These are phyloP conservation scores for Mikania micrantha DNA, from an alignment of 129 eudicot species.

Conservation along the genomic window DNA sequence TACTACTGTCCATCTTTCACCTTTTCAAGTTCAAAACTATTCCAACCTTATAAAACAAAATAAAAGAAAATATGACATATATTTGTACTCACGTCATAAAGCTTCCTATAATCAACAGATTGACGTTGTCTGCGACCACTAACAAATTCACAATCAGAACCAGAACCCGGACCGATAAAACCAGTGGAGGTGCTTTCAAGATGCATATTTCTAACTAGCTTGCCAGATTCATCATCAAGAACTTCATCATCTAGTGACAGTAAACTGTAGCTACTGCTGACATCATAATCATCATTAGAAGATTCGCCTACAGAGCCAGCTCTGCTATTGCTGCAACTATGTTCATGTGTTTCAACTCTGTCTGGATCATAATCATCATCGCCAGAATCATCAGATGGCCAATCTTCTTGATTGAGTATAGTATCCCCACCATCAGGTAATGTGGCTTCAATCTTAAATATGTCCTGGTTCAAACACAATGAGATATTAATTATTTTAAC, in stretches of 20 bases:
- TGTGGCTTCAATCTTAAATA: conserved; percentile 81
- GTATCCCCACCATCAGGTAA: conserved; percentile 62
- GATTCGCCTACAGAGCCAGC: conserved; percentile 40
- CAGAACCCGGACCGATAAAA: conserved; percentile 25
- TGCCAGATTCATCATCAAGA: conserved; percentile 21
- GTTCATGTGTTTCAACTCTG: conserved; percentile 35
- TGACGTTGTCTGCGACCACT: conserved; percentile 68
- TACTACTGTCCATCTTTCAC: background rate
- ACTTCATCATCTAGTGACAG: conserved; percentile 58
- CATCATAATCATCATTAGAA: conserved; percentile 31
- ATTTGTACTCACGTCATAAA: conserved; percentile 66
- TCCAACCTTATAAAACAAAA: background rate
- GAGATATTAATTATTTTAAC: background rate
- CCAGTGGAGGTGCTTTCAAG: conserved; percentile 18
- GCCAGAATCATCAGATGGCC: conserved; percentile 97
- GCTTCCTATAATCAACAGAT: conserved; percentile 70
- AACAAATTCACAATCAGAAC: conserved; percentile 48
- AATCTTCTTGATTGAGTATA: conserved; percentile 56
- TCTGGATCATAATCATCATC: conserved; percentile 95
- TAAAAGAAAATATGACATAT: background rate
- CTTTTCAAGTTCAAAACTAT: background rate
- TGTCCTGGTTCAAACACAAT: conserved; percentile 47
- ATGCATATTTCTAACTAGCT: conserved; percentile 13
- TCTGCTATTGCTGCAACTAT: conserved; percentile 34
- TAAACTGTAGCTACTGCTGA: conserved; percentile 49